Base-by-base conservation (phyloP, 2,329 filamentous ascomycete species). In the Botrytis byssoidea region DNA sequence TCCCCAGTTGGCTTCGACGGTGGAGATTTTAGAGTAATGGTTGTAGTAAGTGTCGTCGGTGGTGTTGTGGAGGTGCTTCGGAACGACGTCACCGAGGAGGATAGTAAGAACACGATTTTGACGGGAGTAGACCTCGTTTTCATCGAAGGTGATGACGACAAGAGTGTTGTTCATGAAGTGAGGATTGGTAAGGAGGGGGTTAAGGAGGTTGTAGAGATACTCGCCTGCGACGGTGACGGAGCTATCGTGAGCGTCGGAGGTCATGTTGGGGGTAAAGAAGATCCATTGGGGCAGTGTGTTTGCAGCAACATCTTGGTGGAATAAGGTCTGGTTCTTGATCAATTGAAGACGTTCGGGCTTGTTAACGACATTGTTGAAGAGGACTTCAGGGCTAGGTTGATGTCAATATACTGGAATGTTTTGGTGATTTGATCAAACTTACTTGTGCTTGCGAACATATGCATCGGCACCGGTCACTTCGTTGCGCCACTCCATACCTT, bases 391-490 rank as follows among this genome's bases (percentile, higher is more conserved):
- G 82, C 78, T 80, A 57, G 18, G 7, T 20, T 2, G 8, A 9
- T 20, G 57, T 73, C 40, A 70, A 61, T 46, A 6, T 29, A 16
- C 7, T 63, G 63, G 6, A 6, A 14, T 4, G 10, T 29, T 2
- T 7, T 44, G 40, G 16, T 16, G 32, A n/a, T 29, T 32, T 9
- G 16, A 3, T 46, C 66, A 25, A 32, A 79, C 83, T 63, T 84
- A 86, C 80, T 95, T 94, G 84, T 96, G 93, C 84, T 96, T 95
- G 80, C 93, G 90, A 12, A 95, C 92, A 80, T 96, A 96, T 83
- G 91, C 89, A 79, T 94, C 92, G 67, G 87, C 86, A 44, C 88
- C 87, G 4, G 87, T 92, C 77, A 88, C 75, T 76, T 89, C 89
- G 82, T 94, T 93, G 73, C 88, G 85, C 81, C 85, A 93, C 0